Evolutionary conservation across 2,329 filamentous ascomycete genomes (phyloP).

Genomic region (Stagonosporopsis cucurbitacearum): DNA sequence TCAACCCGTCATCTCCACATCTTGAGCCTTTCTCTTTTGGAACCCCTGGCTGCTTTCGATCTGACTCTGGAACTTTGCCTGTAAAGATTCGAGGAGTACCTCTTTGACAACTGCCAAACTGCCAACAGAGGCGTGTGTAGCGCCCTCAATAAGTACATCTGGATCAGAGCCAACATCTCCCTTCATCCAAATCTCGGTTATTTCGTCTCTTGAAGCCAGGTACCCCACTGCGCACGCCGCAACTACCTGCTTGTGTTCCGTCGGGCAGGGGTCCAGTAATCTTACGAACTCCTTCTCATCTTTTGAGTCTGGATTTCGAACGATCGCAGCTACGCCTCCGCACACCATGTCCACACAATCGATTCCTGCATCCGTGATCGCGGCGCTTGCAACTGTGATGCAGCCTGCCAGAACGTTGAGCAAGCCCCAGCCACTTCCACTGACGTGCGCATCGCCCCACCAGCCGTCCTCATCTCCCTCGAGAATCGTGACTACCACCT

Average conservation of each 20-base stretch:
- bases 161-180: conserved; percentile 63
- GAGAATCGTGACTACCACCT: conserved; percentile 89
- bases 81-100: conserved; percentile 61
- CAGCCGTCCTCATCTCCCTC: conserved; percentile 87
- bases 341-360: conserved; percentile 91
- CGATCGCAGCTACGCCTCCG: conserved; percentile 85
- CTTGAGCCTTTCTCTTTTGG: conserved; percentile 36
- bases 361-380: conserved; percentile 91
- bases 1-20: conserved; percentile 46
- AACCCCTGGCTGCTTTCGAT: conserved; percentile 21
- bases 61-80: conserved; percentile 40
- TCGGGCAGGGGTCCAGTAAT: conserved; percentile 81
- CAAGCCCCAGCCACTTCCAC: conserved; percentile 75
- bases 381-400: conserved; percentile 91
- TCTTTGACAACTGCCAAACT: conserved; percentile 66
- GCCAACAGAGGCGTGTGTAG: conserved; percentile 67
- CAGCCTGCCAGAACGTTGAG: conserved; percentile 93
- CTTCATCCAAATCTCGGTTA: conserved; percentile 94
- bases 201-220: conserved; percentile 82
- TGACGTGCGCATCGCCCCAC: conserved; percentile 65
- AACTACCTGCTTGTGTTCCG: conserved; percentile 77
- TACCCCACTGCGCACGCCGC: conserved; percentile 92
- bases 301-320: conserved; percentile 50
- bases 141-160: conserved; percentile 66
- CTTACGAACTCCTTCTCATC: conserved; percentile 52